Evolutionary conservation across 129 eudicot genomes (phyloP).

Genomic region (Escallonia herrerae): DNA sequence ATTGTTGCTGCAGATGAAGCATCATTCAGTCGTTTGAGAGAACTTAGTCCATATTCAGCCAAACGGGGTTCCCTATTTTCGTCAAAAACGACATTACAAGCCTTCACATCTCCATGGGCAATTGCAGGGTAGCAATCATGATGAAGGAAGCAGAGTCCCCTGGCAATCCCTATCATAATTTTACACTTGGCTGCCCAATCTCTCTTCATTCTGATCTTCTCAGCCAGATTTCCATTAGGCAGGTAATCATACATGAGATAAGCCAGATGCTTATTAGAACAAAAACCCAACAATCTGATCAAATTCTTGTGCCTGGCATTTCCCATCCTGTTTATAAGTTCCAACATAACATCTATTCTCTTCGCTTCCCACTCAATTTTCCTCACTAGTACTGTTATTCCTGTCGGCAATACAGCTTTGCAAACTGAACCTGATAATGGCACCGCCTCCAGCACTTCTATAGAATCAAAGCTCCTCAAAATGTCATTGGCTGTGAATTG

Average conservation of each 20-base stretch:
- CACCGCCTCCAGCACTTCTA: constrained; percentile 33
- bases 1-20: constrained; percentile 16
- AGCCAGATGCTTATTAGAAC: constrained; percentile 52
- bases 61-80: constrained; percentile 87
- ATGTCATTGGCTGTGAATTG: constrained; percentile 65
- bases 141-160: constrained; percentile 67
- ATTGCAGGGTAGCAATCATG: constrained; percentile 75
- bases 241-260: constrained; percentile 65
- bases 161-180: constrained; percentile 55
- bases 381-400: constrained; percentile 61
- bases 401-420: constrained; percentile 69
- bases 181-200: constrained; percentile 69
- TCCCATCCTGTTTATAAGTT: constrained; percentile 43
- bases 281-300: constrained; percentile 65
- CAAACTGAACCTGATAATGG: constrained; percentile 41
- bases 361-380: constrained; percentile 72
- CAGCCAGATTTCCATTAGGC: constrained; percentile 69
- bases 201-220: constrained; percentile 43
- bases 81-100: constrained; percentile 55
- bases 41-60: constrained; percentile 57
- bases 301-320: constrained; percentile 70
- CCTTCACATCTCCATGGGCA: constrained; percentile 70
- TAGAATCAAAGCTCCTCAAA: constrained; percentile 54
- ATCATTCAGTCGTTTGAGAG: constrained; percentile 20
- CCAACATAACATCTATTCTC: constrained; percentile 34